A percentile compares a stretch with the other conserved stretches of the same genome.
Evolutionary conservation across 257 asterid genomes (phyloP).

Genomic region (Primulina tabacum): DNA sequence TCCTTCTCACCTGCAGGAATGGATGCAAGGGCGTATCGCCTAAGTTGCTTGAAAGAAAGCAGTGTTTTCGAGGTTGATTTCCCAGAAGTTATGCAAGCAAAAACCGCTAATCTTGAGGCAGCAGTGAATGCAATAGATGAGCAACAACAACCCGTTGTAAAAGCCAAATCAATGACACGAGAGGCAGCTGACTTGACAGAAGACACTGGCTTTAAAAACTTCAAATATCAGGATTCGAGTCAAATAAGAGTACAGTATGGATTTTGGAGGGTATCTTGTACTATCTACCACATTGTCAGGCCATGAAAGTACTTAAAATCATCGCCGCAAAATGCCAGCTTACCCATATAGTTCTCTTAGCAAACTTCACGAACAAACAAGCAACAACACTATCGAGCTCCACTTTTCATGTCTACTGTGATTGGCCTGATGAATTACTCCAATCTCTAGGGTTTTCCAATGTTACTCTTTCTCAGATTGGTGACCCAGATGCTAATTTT

Average conservation of each 20-base stretch:
- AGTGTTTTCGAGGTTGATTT: constrained; percentile 81
- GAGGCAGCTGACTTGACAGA: constrained; percentile 85
- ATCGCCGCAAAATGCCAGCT: constrained; percentile 65
- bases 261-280: constrained; percentile 84
- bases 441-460: constrained; percentile 87
- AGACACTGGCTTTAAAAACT: constrained; percentile 91
- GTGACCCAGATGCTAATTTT: constrained; percentile 95
- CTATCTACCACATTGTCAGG: constrained; percentile 69
- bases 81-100: constrained; percentile 71
- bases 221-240: constrained; percentile 70
- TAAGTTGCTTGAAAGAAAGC: constrained; percentile 79
- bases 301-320: constrained; percentile 63
- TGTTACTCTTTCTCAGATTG: constrained; percentile 85
- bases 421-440: constrained; percentile 88
- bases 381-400: constrained; percentile 78
- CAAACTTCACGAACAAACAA: constrained; percentile 96
- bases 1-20: constrained; percentile 62
- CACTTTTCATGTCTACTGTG: constrained; percentile 75
- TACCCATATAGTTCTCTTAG: constrained; percentile 74
- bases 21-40: constrained; percentile 91
- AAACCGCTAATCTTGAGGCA: constrained; percentile 67
- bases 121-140: constrained; percentile 54
- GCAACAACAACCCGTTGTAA: constrained; percentile 53
- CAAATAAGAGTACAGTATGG: constrained; percentile 73
- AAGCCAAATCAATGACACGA: constrained; percentile 73